Conservation (phyloP, 225 moss, liverwort and hornwort species). For the Bryoerythrophyllum caledonicum region DNA sequence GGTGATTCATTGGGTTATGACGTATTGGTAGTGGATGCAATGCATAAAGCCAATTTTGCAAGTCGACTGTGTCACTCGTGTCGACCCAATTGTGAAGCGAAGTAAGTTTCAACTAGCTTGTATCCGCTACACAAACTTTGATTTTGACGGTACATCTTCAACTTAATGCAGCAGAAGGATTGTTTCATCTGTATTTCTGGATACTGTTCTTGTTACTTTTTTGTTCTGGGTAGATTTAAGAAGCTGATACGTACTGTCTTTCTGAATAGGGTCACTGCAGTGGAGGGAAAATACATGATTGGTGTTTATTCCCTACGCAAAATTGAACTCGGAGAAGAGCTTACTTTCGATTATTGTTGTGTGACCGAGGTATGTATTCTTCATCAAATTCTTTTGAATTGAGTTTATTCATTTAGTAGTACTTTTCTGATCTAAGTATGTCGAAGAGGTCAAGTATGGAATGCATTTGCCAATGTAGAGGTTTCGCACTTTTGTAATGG, state of each 20-base stretch:
- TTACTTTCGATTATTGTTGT: constrained; percentile 97
- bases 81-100: constrained; percentile 99
- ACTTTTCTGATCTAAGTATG: neutral
- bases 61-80: constrained; percentile 99
- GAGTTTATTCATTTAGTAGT: neutral
- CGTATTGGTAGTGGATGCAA: constrained; percentile 95
- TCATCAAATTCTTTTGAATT: constrained; percentile 8
- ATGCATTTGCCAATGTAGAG: neutral
- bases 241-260: constrained; percentile 13
- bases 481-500: constrained; percentile 12
- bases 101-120: constrained; percentile 48
- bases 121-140: neutral
- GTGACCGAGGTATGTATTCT: constrained; percentile 80
- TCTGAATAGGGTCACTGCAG: constrained; percentile 85
- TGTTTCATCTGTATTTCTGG: constrained; percentile 2
- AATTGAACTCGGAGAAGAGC: constrained; percentile 93
- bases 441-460: neutral
- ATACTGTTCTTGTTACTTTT: constrained; percentile 16
- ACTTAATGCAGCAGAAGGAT: neutral
- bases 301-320: constrained; percentile 96
- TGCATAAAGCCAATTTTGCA: constrained; percentile 99
- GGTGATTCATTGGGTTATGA: constrained; percentile 96
- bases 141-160: neutral
- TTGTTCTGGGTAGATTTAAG: neutral
- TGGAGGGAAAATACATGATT: constrained; percentile 91